phyloP scores from a whole-genome alignment of 2,329 filamentous ascomycete genomes.

The Aschersonia sp. region DNA sequence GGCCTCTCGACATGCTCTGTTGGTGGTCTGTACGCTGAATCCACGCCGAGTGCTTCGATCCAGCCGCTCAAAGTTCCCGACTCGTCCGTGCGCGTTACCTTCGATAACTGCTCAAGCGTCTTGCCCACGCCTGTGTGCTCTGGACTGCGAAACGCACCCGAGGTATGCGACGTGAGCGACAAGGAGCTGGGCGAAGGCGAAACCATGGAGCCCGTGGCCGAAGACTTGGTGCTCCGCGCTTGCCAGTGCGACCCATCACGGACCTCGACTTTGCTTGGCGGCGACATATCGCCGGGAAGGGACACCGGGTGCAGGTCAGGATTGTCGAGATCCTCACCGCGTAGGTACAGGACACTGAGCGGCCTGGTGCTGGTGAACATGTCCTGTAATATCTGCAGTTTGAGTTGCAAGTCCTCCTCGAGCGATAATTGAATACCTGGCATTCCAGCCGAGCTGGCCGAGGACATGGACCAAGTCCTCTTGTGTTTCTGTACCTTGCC shows the following conservation, averaged over 20 bases:
- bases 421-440: constrained; percentile 31
- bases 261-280: constrained; percentile 37
- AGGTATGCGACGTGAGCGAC: constrained; percentile 44
- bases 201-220: constrained; percentile 46
- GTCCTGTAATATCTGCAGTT: constrained; percentile 65
- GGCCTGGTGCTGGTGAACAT: constrained; percentile 80
- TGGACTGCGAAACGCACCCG: constrained; percentile 41
- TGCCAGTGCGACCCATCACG: constrained; percentile 36
- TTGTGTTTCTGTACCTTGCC: constrained; percentile 87
- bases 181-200: constrained; percentile 53
- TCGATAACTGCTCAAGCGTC: constrained; percentile 37
- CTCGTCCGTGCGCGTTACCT: constrained; percentile 39
- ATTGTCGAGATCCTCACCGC: constrained; percentile 65
- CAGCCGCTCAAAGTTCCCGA: constrained; percentile 59
- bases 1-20: constrained; percentile 53
- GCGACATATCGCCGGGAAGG: constrained; percentile 51
- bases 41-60: constrained; percentile 89
- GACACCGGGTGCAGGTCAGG: constrained; percentile 66
- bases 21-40: constrained; percentile 69
- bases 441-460: constrained; percentile 45
- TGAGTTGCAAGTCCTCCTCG: constrained; percentile 66
- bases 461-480: constrained; percentile 90
- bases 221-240: constrained; percentile 37
- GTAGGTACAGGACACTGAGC: constrained; percentile 63
- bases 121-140: constrained; percentile 33